Percentiles rank a stretch among this genome's conserved stretches.
Conservation (phyloP, 2,329 filamentous ascomycete species). For the Phoma sp. region DNA sequence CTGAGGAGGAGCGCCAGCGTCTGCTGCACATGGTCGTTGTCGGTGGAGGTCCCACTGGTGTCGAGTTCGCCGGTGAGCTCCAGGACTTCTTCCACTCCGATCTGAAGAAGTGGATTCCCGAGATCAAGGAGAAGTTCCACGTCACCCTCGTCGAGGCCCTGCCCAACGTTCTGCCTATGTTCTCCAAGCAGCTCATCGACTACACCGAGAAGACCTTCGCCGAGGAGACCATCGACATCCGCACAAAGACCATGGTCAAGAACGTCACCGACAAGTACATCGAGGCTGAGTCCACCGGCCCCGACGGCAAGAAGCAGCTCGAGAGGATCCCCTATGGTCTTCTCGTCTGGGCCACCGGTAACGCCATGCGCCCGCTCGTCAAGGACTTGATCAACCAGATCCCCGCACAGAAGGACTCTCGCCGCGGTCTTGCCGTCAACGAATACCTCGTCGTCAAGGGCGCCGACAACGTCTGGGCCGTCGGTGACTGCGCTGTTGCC, state of each 20-base stretch:
- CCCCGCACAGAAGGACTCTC: slow-evolving; percentile 91
- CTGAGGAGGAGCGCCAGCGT: slow-evolving; percentile 84
- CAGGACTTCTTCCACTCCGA: slow-evolving; percentile 99
- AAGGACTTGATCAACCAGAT: slow-evolving; percentile 92
- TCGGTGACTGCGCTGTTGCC: slow-evolving; percentile 95
- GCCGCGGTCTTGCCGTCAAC: slow-evolving; percentile 93
- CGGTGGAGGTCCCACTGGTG: slow-evolving; percentile 90
- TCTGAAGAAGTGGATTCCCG: slow-evolving; percentile 96
- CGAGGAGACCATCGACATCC: slow-evolving; percentile 97
- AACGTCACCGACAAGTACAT: slow-evolving; percentile 91
- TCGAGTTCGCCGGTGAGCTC: slow-evolving; percentile 97
- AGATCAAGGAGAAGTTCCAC: slow-evolving; percentile 93
- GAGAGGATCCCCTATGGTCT: slow-evolving; percentile 91
- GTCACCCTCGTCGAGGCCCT: slow-evolving; percentile 97
- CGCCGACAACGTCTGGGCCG: slow-evolving; percentile 95
- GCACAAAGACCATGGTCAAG: slow-evolving; percentile 99
- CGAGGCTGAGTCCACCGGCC: slow-evolving; percentile 81
- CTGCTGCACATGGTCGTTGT: slow-evolving; percentile 94
- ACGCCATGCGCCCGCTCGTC: slow-evolving; percentile 87
- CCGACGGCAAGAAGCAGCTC: slow-evolving; percentile 82
- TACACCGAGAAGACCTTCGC: slow-evolving; percentile 99
- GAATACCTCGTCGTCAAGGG: slow-evolving; percentile 99
- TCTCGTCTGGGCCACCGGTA: slow-evolving; percentile 97
- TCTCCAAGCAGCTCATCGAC: slow-evolving; percentile 98
- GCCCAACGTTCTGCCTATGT: slow-evolving; percentile 94